Evolutionary conservation across 192 early-diverging fungal species (phyloP), one percentile per base, ranked within the genome.

Genomic region (Coemansia sp.): DNA sequence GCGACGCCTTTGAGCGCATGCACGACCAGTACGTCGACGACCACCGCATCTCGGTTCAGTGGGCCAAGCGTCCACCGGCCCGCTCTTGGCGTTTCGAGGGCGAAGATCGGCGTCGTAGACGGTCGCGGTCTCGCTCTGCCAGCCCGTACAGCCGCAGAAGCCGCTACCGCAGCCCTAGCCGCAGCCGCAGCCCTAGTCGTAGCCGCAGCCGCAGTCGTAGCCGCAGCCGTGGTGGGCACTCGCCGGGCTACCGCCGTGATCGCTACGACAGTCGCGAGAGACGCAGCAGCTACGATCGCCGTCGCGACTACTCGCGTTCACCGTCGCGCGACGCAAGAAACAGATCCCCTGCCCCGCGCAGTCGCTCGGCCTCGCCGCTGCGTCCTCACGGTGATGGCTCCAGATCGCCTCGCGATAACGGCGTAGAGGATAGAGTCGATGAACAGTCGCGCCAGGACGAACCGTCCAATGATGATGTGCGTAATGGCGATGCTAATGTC

Each of bases 1-100:
- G 87, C 20, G 94, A 96, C 71, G 94, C 95, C n/a, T 93, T 86
- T 61, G 83, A 93, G 67, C 92, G 91, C 42, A 92, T 98, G 93
- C 93, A 92, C 67, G 90, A 89, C 50, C 66, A 87, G 60, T 81
- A 85, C 32, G 68, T 98, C 28, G 93, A 91, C 50, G 93, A 93
- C n/a, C 70, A 85, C 68, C 71, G 85, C 29, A 72, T 98, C 39
- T 86, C 85, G 39, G 85, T 98, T 49, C 93, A 98, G 84, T 96
- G 90, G 90, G 94, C 94, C 52, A 92, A 92, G 75, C 91, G 90
- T 51, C 81, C 91, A 24, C 92, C 93, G 2, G 85, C 87, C 55
- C 72, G 87, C 14, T 83, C 84, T 29, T 94, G 93, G 93, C 82
- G 92, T 42, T 90, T 88, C 59, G 90, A 87, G n/a, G 81, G 83